phyloP scores from a whole-genome alignment of 169 alveolate species.

The Eimeria zaria region DNA sequence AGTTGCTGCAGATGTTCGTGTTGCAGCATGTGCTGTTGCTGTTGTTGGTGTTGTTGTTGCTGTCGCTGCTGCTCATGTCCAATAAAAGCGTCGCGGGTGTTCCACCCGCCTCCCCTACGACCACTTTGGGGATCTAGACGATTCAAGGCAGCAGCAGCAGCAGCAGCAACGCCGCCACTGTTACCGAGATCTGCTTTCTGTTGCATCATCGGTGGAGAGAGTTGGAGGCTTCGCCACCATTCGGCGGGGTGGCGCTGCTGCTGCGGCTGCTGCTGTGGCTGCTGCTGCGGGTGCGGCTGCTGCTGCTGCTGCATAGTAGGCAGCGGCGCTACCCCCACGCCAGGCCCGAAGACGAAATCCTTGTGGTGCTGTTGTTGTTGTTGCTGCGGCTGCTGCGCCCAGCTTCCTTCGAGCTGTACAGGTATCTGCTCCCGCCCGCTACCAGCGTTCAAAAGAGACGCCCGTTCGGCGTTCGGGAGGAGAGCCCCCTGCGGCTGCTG shows the following conservation, averaged over 20 bases:
- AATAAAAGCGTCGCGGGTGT: slow-evolving; percentile 10
- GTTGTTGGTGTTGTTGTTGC: slow-evolving; percentile 22
- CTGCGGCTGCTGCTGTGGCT: slow-evolving; percentile 5
- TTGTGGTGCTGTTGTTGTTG: slow-evolving; percentile 48
- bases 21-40: slow-evolving; percentile 65
- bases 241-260: slow-evolving; percentile 48
- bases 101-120: slow-evolving; percentile 51
- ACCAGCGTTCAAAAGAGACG: background rate
- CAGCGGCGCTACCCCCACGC: slow-evolving; percentile 48
- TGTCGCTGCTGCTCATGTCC: slow-evolving; percentile 66
- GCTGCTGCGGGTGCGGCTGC: slow-evolving; percentile 59
- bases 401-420: background rate
- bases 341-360: slow-evolving; percentile 51
- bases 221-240: slow-evolving; percentile 29
- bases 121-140: slow-evolving; percentile 39
- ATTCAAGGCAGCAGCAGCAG: slow-evolving; percentile 29
- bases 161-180: slow-evolving; percentile 31
- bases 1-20: slow-evolving; percentile 62
- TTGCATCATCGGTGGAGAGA: slow-evolving; percentile 37
- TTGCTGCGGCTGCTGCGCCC: slow-evolving; percentile 58
- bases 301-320: slow-evolving; percentile 6
- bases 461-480: slow-evolving; percentile 13
- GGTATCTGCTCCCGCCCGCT: slow-evolving; percentile 18
- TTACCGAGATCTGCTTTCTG: slow-evolving; percentile 9
- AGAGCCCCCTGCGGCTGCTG: slow-evolving; percentile 47